Base-by-base conservation (phyloP, 192 early-diverging fungal species). In the Podila epicladia region DNA sequence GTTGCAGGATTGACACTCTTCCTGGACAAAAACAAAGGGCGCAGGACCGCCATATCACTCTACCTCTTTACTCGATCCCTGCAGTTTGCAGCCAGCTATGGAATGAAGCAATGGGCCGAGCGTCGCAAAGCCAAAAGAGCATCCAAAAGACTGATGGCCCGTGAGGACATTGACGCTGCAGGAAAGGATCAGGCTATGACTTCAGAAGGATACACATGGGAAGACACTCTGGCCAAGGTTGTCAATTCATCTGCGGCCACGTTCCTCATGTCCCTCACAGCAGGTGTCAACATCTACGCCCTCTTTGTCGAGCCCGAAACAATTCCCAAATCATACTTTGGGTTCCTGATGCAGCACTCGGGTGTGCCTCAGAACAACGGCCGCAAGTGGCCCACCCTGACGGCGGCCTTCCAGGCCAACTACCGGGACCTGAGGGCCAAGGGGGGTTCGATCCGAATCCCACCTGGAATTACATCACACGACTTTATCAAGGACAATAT, bases 41-140 rank as follows among this genome's bases (percentile, higher is more conserved):
- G 89, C 9, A 74, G 91, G 24, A 82, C 75, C 28, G 87, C 91
- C 6, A 85, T 92, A 31, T 83, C 88, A 32, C 64, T 92, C 55
- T 91, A 91, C 45, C 64, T 91, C 57, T 72, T 87, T 17, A 88
- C 91, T 3, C 83, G 91, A 45, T 86, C 86, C 9, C 29, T 86
- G 53, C 90, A 91, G 62, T 90, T 89, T 66, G 83, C 83, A n/a
- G 69, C 74, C 9, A 79, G 85, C 22, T 89, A 88, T 85, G 59
- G 87, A 26, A 85, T 91, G 82, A 83, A 86, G 24, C 74, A 82
- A 24, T 90, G 85, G 87, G 71, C 70, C 15, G 62, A 59, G 9
- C 33, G 60, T 13, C 53, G 85, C 17, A 29, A 76, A 57, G 22
- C 35, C 41, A 51, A 57, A 29, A 35, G 68, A 41, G 2, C 53